Base-by-base conservation (phyloP, 306 rosid species). In the Chamaecrista fasciculata region DNA sequence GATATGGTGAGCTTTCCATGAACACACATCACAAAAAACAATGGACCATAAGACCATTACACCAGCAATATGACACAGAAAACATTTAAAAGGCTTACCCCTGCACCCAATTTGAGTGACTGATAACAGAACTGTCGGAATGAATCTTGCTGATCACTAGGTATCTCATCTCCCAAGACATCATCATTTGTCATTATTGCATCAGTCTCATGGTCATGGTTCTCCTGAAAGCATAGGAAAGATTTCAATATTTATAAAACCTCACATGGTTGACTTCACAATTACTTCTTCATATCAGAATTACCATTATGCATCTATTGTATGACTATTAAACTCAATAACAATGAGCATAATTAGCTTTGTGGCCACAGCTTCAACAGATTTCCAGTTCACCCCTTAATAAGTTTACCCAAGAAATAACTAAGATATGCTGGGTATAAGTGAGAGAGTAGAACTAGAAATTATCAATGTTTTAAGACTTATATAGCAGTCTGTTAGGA, bases 131-230 rank as follows among this genome's bases (percentile, higher is more conserved):
- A 91, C 51, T 85, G 97, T 46, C 92, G 86, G 64, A 95, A 75
- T 76, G 88, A 81, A 64, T 89, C 89, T 75, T 87, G 96, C 85
- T 95, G 99, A 80, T 95, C 99, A 62, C 76, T 25, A 36, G 99
- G 96, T 83, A 95, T 91, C 87, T 95, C 99, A 83, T 91, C 97
- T 39, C 99, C 99, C 82, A 95, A 84, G 58, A 95, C 74, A 79
- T 95, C 99, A 79, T 95, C 99, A 79, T 91, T 95, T 50, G 99
- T 87, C 99, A 95, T 84, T 34, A 68, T 70, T 44, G 72, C 42
- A 64, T 77, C 78, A 11, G 68, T 53, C 46, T 95, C 97, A 53
- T 53, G 83, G 77, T 95, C 97, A 53, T 53, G 83, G 77, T 71
- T 86, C 80, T 89, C 96, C 99, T 91, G 79, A 56, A 75, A 73